Evolutionary conservation across 2,329 filamentous ascomycete species (phyloP).

Genomic region (Aquanectria penicillioides): DNA sequence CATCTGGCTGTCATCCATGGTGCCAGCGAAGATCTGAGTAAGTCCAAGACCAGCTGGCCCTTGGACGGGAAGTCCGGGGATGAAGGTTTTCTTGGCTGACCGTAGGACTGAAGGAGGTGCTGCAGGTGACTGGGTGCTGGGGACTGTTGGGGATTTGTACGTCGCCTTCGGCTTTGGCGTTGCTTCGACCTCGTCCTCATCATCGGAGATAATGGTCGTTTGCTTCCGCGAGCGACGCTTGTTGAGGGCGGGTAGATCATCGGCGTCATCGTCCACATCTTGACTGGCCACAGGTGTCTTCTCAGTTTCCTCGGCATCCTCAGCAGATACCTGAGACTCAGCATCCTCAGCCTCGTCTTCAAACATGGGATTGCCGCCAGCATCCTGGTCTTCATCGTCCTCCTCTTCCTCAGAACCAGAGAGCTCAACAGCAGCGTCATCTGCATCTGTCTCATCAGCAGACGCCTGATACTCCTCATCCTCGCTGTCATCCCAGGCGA

Average conservation of each 20-base stretch:
- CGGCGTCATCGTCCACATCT: conserved; percentile 43
- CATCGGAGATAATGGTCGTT: conserved; percentile 68
- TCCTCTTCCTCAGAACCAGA: conserved; percentile 57
- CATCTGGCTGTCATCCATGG: conserved; percentile 75
- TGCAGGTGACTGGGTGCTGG: conserved; percentile 60
- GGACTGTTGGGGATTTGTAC: conserved; percentile 54
- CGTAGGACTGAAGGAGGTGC: conserved; percentile 72
- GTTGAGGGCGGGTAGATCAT: conserved; percentile 52
- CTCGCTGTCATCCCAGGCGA: conserved; percentile 67
- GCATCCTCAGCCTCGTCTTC: conserved; percentile 55
- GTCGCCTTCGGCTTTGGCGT: conserved; percentile 61
- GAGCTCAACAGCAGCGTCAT: conserved; percentile 52
- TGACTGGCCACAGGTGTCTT: conserved; percentile 52
- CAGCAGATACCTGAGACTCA: conserved; percentile 45
- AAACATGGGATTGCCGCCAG: conserved; percentile 45
- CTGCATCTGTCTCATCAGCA: conserved; percentile 50
- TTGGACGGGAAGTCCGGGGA: conserved; percentile 72
- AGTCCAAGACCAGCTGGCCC: conserved; percentile 75
- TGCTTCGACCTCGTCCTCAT: conserved; percentile 60
- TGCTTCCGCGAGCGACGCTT: conserved; percentile 62
- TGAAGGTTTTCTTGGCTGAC: conserved; percentile 75
- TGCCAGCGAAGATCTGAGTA: conserved; percentile 91
- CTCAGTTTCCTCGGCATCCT: conserved; percentile 36
- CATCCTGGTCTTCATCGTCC: conserved; percentile 45
- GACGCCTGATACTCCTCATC: conserved; percentile 61